These are phyloP conservation scores for Ophiostoma fasciatum DNA, from an alignment of 2,329 filamentous ascomycete species.

Conservation along the genomic window DNA sequence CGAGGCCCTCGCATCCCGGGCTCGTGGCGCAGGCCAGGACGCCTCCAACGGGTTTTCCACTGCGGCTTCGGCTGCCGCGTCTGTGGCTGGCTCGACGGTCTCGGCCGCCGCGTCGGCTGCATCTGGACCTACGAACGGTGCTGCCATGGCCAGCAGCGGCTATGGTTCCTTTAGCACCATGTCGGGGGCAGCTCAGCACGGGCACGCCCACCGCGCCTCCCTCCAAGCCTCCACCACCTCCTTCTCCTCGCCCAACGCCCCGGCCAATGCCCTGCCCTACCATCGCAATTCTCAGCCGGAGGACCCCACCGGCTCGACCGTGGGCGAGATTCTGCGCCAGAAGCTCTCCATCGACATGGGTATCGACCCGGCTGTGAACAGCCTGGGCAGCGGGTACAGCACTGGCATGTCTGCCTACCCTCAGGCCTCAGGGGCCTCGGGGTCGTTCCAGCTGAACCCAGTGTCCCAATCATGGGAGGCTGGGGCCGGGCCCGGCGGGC, in stretches of 20 bases:
- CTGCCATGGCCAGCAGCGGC: background rate
- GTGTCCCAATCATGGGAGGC: slow-evolving; percentile 29
- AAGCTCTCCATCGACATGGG: background rate
- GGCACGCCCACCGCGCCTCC: slow-evolving; percentile 31
- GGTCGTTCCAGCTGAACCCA: slow-evolving; percentile 31
- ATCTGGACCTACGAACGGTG: background rate
- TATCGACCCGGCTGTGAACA: background rate
- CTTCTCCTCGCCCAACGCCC: slow-evolving; percentile 4
- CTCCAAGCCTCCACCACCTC: slow-evolving; percentile 17
- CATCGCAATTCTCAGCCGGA: slow-evolving; percentile 7
- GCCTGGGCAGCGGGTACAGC: background rate
- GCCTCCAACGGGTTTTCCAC: slow-evolving; percentile 1
- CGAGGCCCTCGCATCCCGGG: slow-evolving; percentile 4
- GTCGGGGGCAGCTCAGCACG: slow-evolving; percentile 25
- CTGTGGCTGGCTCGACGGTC: slow-evolving; percentile 2
- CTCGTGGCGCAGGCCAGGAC: no score
- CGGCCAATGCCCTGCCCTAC: slow-evolving; percentile 1
- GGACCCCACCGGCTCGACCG: background rate
- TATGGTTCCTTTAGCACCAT: slow-evolving; percentile 3
- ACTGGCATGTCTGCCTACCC: slow-evolving; percentile 1
- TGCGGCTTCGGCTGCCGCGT: background rate
- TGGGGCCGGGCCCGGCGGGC: slow-evolving; percentile 10
- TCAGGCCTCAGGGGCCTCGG: slow-evolving; percentile 3
- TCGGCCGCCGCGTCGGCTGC: slow-evolving; percentile 1
- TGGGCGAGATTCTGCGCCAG: slow-evolving; percentile 3